A percentile compares a stretch with the other conserved stretches of the same genome.
phyloP scores from a whole-genome alignment of 305 asterid species.

The Striga hermonthica region DNA sequence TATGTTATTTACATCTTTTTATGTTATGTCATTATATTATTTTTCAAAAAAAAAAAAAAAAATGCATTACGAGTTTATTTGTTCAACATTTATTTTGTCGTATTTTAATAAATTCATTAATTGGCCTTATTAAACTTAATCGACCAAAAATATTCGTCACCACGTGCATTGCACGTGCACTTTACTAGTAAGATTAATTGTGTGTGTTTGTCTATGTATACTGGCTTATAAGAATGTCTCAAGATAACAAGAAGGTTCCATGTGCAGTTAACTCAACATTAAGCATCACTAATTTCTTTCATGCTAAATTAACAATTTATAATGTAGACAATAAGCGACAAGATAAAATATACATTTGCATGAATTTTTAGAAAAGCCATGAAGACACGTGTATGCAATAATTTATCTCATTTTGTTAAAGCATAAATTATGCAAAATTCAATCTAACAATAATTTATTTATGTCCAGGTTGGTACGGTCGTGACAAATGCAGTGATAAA shows the following conservation, averaged over 20 bases:
- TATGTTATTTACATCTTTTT: too few relatives aligned
- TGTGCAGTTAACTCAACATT: constrained; percentile 9
- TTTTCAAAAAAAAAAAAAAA: too few relatives aligned
- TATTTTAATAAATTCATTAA: too few relatives aligned
- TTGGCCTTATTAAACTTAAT: too few relatives aligned
- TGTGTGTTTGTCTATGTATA: neutral
- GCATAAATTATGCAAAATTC: constrained; percentile 5
- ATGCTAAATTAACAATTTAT: neutral
- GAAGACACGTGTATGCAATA: neutral
- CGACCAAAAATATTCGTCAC: too few relatives aligned
- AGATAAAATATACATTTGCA: neutral
- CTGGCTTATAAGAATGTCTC: neutral
- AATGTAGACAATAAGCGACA: neutral
- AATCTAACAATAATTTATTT: constrained; percentile 21
- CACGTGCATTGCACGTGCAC: too few relatives aligned
- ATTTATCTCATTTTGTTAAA: neutral
- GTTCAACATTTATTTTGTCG: too few relatives aligned
- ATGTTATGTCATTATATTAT: too few relatives aligned
- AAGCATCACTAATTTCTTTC: neutral
- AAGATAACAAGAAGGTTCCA: neutral
- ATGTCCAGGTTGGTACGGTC: constrained; percentile 69
- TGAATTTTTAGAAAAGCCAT: neutral
- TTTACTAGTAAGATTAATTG: too few relatives aligned
- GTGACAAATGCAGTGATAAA: constrained; percentile 74
- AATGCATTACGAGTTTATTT: too few relatives aligned